A percentile compares a stretch with the other conserved stretches of the same genome.
Conservation (phyloP, 108 stramenopile genomes). For the Cyclostephanos tholiformis region DNA sequence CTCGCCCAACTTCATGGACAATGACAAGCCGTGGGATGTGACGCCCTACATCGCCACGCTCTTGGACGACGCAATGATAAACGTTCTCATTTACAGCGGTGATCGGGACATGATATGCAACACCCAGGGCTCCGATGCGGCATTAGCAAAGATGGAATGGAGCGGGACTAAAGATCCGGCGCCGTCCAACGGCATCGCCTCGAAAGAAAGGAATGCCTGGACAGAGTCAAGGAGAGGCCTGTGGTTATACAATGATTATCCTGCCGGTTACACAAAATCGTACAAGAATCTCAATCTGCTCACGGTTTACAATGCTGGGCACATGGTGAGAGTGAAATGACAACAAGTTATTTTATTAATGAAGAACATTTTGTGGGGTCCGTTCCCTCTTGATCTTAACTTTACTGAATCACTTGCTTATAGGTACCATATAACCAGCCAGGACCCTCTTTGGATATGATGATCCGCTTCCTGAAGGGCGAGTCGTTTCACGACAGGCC, state of each 20-base stretch:
- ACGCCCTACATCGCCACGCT: slow-evolving; percentile 13
- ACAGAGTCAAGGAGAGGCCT: not conserved
- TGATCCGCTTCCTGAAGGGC: slow-evolving; percentile 2
- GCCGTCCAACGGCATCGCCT: too few species aligned
- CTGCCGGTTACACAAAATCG: slow-evolving; percentile 4
- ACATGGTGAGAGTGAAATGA: not conserved
- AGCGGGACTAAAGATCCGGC: slow-evolving; percentile 1
- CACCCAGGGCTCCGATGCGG: slow-evolving; percentile 1
- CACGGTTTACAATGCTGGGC: slow-evolving; percentile 8
- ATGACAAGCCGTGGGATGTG: not conserved
- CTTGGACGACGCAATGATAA: slow-evolving; percentile 2
- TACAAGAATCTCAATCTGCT: slow-evolving; percentile 13
- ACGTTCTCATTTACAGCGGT: slow-evolving; percentile 11
- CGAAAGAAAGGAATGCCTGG: too few species aligned
- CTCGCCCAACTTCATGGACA: not conserved
- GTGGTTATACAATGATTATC: not conserved
- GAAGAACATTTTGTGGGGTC: too few species aligned
- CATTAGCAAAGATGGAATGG: not conserved
- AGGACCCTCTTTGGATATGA: not conserved
- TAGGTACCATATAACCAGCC: slow-evolving; percentile 9
- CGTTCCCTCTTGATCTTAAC: too few species aligned
- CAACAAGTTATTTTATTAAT: too few species aligned
- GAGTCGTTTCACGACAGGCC: not conserved
- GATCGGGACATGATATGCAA: slow-evolving; percentile 17
- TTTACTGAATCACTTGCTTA: too few species aligned